These are phyloP conservation scores for Solanum dulcamara DNA, from an alignment of 257 asterid genomes.

Conservation along the genomic window DNA sequence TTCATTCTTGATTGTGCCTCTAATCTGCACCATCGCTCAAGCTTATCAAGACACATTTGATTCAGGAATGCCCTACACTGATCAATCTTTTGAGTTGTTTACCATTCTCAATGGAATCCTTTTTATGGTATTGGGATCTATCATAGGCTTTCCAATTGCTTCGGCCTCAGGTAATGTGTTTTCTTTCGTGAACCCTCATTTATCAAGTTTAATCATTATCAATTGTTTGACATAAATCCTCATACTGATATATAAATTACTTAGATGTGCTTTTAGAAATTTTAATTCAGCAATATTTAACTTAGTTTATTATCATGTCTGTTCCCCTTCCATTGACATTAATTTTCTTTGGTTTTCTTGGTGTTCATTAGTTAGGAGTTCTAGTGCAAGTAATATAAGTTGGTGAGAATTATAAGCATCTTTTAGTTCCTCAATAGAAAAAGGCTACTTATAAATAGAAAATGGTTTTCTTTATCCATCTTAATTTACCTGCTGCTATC, in stretches of 20 bases:
- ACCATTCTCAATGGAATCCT: conserved; percentile 55
- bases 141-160: conserved; percentile 82
- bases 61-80: conserved; percentile 33
- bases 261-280: neutral
- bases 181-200: neutral
- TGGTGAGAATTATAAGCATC: neutral
- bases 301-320: neutral
- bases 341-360: neutral
- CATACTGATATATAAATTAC: neutral
- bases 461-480: neutral
- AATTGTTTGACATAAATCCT: neutral
- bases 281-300: neutral
- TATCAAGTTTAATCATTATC: neutral
- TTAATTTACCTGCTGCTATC: neutral
- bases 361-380: neutral
- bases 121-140: conserved; percentile 64
- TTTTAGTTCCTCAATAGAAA: neutral
- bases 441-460: neutral
- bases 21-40: conserved; percentile 47
- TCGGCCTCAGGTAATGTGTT: conserved; percentile 77
- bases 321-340: neutral
- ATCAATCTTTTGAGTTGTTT: conserved; percentile 44
- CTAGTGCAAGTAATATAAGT: neutral
- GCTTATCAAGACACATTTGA: conserved; percentile 58
- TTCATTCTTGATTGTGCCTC: conserved; percentile 63